phyloP scores from a whole-genome alignment of 2,329 filamentous ascomycete genomes.

The Clonostachys chloroleuca region DNA sequence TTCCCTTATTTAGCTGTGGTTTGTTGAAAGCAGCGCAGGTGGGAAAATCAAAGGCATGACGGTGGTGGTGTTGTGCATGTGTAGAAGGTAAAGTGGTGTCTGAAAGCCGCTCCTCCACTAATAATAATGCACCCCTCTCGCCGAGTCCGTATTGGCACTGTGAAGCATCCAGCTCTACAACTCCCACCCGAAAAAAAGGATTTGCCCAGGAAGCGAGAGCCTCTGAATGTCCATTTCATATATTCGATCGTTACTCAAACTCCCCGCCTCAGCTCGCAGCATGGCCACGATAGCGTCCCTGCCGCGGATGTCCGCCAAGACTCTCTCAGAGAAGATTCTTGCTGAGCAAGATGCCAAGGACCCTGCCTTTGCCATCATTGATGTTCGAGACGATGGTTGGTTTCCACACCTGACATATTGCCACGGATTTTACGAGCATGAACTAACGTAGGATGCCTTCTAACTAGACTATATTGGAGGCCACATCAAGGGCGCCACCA shows the following conservation, averaged over 20 bases:
- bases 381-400: constrained; percentile 80
- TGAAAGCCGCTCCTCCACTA: too few species aligned
- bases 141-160: too few species aligned
- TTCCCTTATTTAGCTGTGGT: too few species aligned
- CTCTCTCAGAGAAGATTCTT: constrained; percentile 63
- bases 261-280: constrained; percentile 5
- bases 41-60: too few species aligned
- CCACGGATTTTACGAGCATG: not conserved
- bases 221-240: not conserved
- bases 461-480: constrained; percentile 83
- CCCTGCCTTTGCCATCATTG: constrained; percentile 66
- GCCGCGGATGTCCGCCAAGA: constrained; percentile 61
- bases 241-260: not conserved
- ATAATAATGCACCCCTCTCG: too few species aligned
- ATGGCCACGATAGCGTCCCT: constrained; percentile 59
- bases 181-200: too few species aligned
- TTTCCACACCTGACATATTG: not conserved
- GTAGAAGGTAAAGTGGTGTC: too few species aligned
- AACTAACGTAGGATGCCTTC: not conserved
- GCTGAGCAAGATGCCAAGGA: constrained; percentile 33
- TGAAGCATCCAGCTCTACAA: too few species aligned
- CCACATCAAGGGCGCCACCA: constrained; percentile 74
- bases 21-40: too few species aligned
- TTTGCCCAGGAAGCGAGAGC: not conserved
- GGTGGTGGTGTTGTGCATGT: too few species aligned